These are phyloP conservation scores for Chrysoporthe austroafricana DNA, from an alignment of 2,329 filamentous ascomycete genomes.

Conservation along the genomic window DNA sequence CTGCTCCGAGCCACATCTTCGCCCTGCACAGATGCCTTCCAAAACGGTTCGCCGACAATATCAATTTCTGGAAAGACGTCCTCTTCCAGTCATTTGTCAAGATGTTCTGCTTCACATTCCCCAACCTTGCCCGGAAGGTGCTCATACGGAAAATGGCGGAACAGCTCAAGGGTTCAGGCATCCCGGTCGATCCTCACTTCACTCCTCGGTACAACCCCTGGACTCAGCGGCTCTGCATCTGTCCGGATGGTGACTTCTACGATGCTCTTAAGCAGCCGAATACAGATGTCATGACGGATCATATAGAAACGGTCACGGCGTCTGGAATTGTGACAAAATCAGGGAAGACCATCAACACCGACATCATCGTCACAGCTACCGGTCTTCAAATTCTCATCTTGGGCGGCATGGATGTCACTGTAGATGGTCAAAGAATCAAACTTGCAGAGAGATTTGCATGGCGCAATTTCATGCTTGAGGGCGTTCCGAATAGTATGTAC, in stretches of 20 bases:
- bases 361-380: slow-evolving; percentile 72
- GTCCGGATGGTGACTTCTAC: slow-evolving; percentile 61
- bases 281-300: slow-evolving; percentile 53
- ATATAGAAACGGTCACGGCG: slow-evolving; percentile 54
- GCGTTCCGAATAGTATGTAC: slow-evolving; percentile 58
- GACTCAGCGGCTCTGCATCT: slow-evolving; percentile 77
- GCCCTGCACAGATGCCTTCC: slow-evolving; percentile 51
- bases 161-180: slow-evolving; percentile 54
- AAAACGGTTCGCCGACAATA: slow-evolving; percentile 46
- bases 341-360: slow-evolving; percentile 58
- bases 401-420: slow-evolving; percentile 53
- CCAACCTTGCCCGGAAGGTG: slow-evolving; percentile 50
- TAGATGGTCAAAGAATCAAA: slow-evolving; percentile 58
- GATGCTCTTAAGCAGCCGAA: slow-evolving; percentile 50
- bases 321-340: slow-evolving; percentile 52
- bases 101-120: slow-evolving; percentile 57
- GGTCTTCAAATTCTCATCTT: slow-evolving; percentile 64
- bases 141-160: slow-evolving; percentile 49
- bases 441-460: slow-evolving; percentile 59
- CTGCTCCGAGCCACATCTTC: slow-evolving; percentile 42
- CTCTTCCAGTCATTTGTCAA: slow-evolving; percentile 52
- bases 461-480: slow-evolving; percentile 68
- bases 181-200: slow-evolving; percentile 66
- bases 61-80: slow-evolving; percentile 55
- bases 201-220: slow-evolving; percentile 68